Conservation (phyloP, 2,329 filamentous ascomycete genomes). For the Furcasterigmium furcatum region DNA sequence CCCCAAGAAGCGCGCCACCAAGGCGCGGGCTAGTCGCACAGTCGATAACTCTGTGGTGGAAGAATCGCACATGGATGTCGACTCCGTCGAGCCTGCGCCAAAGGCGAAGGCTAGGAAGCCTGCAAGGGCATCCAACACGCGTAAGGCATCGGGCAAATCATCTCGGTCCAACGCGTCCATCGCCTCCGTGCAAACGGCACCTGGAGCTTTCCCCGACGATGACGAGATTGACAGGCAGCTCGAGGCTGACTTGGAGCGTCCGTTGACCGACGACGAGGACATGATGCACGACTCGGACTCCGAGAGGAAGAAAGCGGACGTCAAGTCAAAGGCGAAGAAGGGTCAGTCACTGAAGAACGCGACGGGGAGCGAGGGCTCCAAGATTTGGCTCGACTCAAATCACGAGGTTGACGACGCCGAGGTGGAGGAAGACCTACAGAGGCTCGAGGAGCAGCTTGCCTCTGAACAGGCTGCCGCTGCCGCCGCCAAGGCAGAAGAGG, state of each 20-base stretch:
- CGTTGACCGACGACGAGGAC: slow-evolving; percentile 50
- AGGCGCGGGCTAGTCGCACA: slow-evolving; percentile 43
- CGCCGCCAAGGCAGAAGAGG: slow-evolving; percentile 13
- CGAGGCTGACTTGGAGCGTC: slow-evolving; percentile 60
- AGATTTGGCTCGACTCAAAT: slow-evolving; percentile 40
- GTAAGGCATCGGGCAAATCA: slow-evolving; percentile 19
- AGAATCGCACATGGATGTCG: slow-evolving; percentile 33
- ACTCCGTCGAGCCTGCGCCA: slow-evolving; percentile 23
- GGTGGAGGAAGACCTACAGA: slow-evolving; percentile 48
- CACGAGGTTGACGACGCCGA: slow-evolving; percentile 43
- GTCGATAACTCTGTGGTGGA: slow-evolving; percentile 34
- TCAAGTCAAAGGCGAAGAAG: slow-evolving; percentile 24
- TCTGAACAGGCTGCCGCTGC: slow-evolving; percentile 4
- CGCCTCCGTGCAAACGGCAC: slow-evolving; percentile 28
- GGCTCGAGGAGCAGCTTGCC: slow-evolving; percentile 46
- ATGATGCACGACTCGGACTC: slow-evolving; percentile 42
- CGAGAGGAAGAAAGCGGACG: slow-evolving; percentile 31
- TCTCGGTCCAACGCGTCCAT: slow-evolving; percentile 41
- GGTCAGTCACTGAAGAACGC: slow-evolving; percentile 19
- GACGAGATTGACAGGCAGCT: slow-evolving; percentile 65
- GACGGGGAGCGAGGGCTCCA: slow-evolving; percentile 12
- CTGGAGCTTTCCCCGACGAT: slow-evolving; percentile 50
- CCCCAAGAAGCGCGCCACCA: slow-evolving; percentile 56
- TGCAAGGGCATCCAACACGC: slow-evolving; percentile 37
- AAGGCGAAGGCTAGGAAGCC: slow-evolving; percentile 36